A percentile compares a stretch with the other conserved stretches of the same genome.
phyloP scores from a whole-genome alignment of 169 alveolate species.

The Plasmodium falciparum region DNA sequence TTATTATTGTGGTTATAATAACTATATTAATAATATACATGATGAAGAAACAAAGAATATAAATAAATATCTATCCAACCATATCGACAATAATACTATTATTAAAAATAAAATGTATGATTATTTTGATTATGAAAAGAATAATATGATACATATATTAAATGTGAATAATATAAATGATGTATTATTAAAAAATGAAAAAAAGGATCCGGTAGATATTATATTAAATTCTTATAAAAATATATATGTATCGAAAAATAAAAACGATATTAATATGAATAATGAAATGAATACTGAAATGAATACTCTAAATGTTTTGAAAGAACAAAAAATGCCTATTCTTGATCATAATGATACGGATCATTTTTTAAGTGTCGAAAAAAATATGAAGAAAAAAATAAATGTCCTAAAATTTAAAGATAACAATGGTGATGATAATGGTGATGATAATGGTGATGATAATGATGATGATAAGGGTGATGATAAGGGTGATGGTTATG shows the following conservation, averaged over 20 bases:
- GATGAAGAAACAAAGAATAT: background rate
- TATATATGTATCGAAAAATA: conserved; percentile 27
- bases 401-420: background rate
- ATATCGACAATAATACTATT: background rate
- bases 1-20: background rate
- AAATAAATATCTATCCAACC: conserved; percentile 3
- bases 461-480: background rate
- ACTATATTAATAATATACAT: background rate
- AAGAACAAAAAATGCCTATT: conserved; percentile 41
- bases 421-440: background rate
- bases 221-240: conserved; percentile 42
- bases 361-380: background rate
- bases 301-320: conserved; percentile 27
- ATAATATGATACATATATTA: conserved; percentile 27
- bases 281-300: conserved; percentile 50
- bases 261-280: background rate
- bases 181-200: background rate
- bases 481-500: background rate
- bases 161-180: conserved; percentile 12
- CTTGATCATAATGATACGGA: conserved; percentile 48
- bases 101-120: conserved; percentile 53
- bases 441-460: background rate
- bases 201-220: background rate
- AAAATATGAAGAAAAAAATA: conserved; percentile 2
- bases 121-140: conserved; percentile 47